Evolutionary conservation across 768 basidiomycete species (phyloP), one percentile per base, ranked within the genome.

Genomic region (Panellus pusillus): DNA sequence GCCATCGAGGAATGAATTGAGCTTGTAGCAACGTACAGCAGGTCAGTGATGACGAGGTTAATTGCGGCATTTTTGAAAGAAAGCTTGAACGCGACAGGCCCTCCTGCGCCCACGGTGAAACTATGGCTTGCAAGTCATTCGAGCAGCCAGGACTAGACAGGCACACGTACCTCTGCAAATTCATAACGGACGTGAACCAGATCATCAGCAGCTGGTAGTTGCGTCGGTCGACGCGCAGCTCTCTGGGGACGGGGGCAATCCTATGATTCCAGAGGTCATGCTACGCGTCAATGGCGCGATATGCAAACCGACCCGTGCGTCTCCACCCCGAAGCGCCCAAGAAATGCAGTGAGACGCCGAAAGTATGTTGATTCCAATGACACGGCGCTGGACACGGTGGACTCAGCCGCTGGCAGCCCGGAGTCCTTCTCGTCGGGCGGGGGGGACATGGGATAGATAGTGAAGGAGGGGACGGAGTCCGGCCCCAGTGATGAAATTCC

Each of bases 121-220:
- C 47, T 49, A 17, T 41, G 17, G 9, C 13, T 24, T 35, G 32
- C 11, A 35, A 11, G 9, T 35, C 3, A 9, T 35, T 4, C 7
- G 32, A 8, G 32, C 32, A 14, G 3, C 2, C 32, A 35, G 9
- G 32, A 35, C 32, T 14, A 35, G 14, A 14, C 3, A 14, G 11
- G 40, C 9, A 18, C 40, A 49, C 47, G 35, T 49, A 6, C 31
- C 36, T 8, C 79, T 72, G 60, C 6, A 24, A 24, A 24, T 79
- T 78, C 58, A 78, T 68, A 62, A 78, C 78, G 43, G 75, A 70
- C 14, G 79, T 73, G 57, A 80, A 75, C 79, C 79, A 80, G 12
- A 79, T 72, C 59, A 79, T 77, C 66, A 80, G 78, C 36, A 78
- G 58, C 48, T 80, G 78, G 53, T 70, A 76, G 48, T 76, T 70